Evolutionary conservation across 1,284 basidiomycete species (phyloP).

Genomic region (Pseudozyma sp.): DNA sequence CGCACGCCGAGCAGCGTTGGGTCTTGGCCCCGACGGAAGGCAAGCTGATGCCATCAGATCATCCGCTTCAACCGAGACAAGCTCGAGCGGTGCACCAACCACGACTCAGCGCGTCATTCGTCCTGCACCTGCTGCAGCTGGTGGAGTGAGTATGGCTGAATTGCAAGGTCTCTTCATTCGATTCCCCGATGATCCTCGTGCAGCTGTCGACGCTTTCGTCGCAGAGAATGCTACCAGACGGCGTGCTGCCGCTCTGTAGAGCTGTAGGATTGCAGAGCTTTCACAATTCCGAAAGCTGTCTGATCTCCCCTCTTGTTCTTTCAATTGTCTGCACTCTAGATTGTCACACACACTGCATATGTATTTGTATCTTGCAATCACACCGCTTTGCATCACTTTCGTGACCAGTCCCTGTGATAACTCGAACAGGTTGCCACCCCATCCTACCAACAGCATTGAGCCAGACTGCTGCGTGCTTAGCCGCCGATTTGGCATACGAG

Average conservation of each 20-base stretch:
- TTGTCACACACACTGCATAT: no score
- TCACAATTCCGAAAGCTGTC: no score
- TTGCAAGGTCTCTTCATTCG: slow-evolving; percentile 68
- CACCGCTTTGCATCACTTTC: no score
- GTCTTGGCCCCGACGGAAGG: slow-evolving; percentile 44
- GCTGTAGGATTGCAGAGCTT: background rate
- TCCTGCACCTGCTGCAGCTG: slow-evolving; percentile 53
- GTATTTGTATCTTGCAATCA: no score
- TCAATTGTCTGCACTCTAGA: no score
- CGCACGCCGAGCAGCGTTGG: slow-evolving; percentile 29
- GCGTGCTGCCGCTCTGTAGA: background rate
- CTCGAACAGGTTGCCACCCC: no score
- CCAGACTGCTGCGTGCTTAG: no score
- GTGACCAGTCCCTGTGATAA: no score
- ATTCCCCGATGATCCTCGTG: slow-evolving; percentile 60
- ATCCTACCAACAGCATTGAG: no score
- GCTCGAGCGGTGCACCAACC: background rate
- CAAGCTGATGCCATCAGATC: background rate
- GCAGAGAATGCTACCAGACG: slow-evolving; percentile 21
- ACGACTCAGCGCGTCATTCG: slow-evolving; percentile 18
- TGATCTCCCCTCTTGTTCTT: no score
- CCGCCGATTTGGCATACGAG: no score
- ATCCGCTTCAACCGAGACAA: slow-evolving; percentile 4
- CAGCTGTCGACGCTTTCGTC: slow-evolving; percentile 57
- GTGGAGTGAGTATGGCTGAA: slow-evolving; percentile 69